phyloP scores from a whole-genome alignment of 345 rosid species.

The Nasturtium officinale region DNA sequence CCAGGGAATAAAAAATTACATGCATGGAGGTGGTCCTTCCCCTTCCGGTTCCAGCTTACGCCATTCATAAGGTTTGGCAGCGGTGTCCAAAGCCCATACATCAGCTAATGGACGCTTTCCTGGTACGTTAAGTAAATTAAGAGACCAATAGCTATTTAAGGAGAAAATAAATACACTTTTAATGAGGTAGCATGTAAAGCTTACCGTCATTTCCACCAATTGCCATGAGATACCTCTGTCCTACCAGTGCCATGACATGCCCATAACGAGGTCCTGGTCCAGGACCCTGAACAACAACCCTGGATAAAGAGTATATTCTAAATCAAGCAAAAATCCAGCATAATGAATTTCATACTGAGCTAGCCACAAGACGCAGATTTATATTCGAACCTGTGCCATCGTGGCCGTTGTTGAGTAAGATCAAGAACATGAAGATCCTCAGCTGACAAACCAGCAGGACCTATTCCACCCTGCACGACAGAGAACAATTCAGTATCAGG shows the following conservation, averaged over 20 bases:
- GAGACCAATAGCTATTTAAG: constrained; percentile 12
- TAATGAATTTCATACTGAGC: not conserved
- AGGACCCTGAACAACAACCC: constrained; percentile 99
- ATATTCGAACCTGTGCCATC: constrained; percentile 83
- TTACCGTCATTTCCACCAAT: constrained; percentile 99
- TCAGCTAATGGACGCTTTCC: constrained; percentile 98
- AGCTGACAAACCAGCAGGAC: constrained; percentile 98
- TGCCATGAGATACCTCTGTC: constrained; percentile 99
- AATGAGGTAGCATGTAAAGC: constrained; percentile 17
- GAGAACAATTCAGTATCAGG: constrained; percentile 10
- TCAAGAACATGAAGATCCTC: constrained; percentile 99
- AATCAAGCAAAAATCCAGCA: constrained; percentile 27
- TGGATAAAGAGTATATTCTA: constrained; percentile 41
- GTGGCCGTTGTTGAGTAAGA: constrained; percentile 90
- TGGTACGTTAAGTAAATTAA: constrained; percentile 34
- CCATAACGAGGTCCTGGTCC: constrained; percentile 99
- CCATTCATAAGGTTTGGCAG: constrained; percentile 99
- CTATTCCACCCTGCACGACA: constrained; percentile 87
- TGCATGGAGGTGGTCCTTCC: constrained; percentile 99
- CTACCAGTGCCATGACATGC: constrained; percentile 99
- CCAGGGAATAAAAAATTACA: constrained; percentile 54
- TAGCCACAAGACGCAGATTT: not conserved
- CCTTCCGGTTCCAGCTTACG: constrained; percentile 99
- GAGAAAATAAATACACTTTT: constrained; percentile 29
- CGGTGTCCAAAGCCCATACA: constrained; percentile 99